Evolutionary conservation across 306 rosid species (phyloP).

Genomic region (Cotoneaster glaucophyllus): DNA sequence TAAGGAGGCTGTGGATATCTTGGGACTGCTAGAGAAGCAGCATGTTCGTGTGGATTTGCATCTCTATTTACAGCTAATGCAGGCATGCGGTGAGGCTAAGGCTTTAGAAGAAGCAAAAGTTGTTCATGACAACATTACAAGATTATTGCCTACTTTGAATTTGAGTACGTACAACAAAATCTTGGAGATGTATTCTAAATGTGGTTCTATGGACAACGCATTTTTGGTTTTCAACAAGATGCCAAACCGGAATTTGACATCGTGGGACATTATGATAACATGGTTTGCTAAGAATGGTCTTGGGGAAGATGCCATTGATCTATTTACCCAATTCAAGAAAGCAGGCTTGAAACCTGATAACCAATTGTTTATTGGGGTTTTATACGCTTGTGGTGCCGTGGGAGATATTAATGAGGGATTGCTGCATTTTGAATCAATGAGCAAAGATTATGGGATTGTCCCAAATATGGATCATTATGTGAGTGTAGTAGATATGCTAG

Average conservation of each 20-base stretch:
- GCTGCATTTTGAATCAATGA: slow-evolving; percentile 65
- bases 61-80: slow-evolving; percentile 41
- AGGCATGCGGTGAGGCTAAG: slow-evolving; percentile 51
- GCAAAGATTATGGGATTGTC: slow-evolving; percentile 50
- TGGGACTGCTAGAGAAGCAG: slow-evolving; percentile 38
- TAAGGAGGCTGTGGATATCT: slow-evolving; percentile 65
- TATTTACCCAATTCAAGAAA: slow-evolving; percentile 56
- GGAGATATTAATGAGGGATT: slow-evolving; percentile 65
- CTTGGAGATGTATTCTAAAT: slow-evolving; percentile 64
- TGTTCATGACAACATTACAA: slow-evolving; percentile 38
- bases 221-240: slow-evolving; percentile 41
- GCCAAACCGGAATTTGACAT: slow-evolving; percentile 57
- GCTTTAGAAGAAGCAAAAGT: slow-evolving; percentile 59
- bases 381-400: slow-evolving; percentile 50
- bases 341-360: slow-evolving; percentile 64
- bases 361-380: slow-evolving; percentile 55
- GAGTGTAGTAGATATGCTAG: slow-evolving; percentile 66
- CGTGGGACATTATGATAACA: slow-evolving; percentile 76
- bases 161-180: slow-evolving; percentile 59
- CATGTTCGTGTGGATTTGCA: slow-evolving; percentile 42
- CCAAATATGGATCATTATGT: slow-evolving; percentile 57
- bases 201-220: slow-evolving; percentile 73
- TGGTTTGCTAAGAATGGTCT: slow-evolving; percentile 59
- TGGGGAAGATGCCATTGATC: slow-evolving; percentile 71
- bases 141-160: slow-evolving; percentile 38